These are phyloP conservation scores for Septoria linicola DNA, from an alignment of 2,329 filamentous ascomycete species.

Conservation along the genomic window DNA sequence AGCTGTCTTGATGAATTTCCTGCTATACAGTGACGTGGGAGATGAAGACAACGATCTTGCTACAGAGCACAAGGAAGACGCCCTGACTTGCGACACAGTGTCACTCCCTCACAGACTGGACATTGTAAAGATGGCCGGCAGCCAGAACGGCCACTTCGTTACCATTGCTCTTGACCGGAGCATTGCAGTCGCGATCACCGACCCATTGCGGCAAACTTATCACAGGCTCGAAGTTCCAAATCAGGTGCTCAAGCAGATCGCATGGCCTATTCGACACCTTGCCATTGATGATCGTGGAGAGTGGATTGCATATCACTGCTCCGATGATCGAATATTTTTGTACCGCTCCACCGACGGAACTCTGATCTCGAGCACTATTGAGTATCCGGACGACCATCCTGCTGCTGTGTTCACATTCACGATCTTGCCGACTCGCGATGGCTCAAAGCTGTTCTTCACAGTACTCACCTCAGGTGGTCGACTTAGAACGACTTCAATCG, in stretches of 20 bases:
- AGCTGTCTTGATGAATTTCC: slow-evolving; percentile 69
- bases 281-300: slow-evolving; percentile 64
- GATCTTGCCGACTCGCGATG: slow-evolving; percentile 36
- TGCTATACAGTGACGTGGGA: slow-evolving; percentile 64
- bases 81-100: slow-evolving; percentile 61
- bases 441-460: slow-evolving; percentile 49
- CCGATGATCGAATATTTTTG: slow-evolving; percentile 56
- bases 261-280: slow-evolving; percentile 51
- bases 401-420: slow-evolving; percentile 66
- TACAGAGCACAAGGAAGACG: slow-evolving; percentile 50
- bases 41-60: slow-evolving; percentile 45
- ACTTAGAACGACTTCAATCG: slow-evolving; percentile 58
- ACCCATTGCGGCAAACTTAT: slow-evolving; percentile 25
- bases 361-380: slow-evolving; percentile 56
- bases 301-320: slow-evolving; percentile 66
- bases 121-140: slow-evolving; percentile 63
- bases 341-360: slow-evolving; percentile 61
- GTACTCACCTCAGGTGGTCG: slow-evolving; percentile 65
- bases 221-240: slow-evolving; percentile 21
- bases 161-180: slow-evolving; percentile 69
- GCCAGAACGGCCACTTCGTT: slow-evolving; percentile 63
- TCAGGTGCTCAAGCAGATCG: slow-evolving; percentile 26
- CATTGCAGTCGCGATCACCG: slow-evolving; percentile 46
- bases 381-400: slow-evolving; percentile 59
- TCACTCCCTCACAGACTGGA: slow-evolving; percentile 66